Percentiles rank a stretch among this genome's conserved stretches.
Evolutionary conservation across 352 stramenopile species (phyloP).

Genomic region (Phytophthora pini): DNA sequence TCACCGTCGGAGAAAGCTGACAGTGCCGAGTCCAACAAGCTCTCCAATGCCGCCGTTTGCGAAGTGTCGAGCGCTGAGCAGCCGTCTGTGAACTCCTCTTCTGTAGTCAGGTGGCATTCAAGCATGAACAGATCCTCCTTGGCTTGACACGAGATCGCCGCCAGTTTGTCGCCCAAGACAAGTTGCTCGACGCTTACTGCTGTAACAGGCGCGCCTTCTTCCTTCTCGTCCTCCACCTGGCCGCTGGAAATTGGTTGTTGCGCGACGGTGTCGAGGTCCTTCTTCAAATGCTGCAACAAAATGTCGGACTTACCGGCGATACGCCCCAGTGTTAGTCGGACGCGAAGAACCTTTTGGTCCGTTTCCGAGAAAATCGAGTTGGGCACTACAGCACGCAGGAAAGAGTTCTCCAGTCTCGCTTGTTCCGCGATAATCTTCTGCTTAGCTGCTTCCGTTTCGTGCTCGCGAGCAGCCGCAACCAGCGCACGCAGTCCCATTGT

Average conservation of each 20-base stretch:
- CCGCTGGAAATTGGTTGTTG: slow-evolving; percentile 33
- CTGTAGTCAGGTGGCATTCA: slow-evolving; percentile 73
- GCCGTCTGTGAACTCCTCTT: slow-evolving; percentile 61
- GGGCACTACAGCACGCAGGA: slow-evolving; percentile 70
- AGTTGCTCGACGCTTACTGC: slow-evolving; percentile 56
- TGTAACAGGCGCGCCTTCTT: slow-evolving; percentile 30
- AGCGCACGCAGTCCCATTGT: slow-evolving; percentile 74
- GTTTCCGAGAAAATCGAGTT: slow-evolving; percentile 76
- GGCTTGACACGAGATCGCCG: slow-evolving; percentile 61
- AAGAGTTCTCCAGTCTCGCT: slow-evolving; percentile 69
- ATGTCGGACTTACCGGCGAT: slow-evolving; percentile 77
- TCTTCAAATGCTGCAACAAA: slow-evolving; percentile 68
- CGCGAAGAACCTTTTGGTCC: slow-evolving; percentile 76
- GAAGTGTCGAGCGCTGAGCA: slow-evolving; percentile 54
- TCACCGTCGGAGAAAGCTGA: slow-evolving; percentile 64
- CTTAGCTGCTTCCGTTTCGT: slow-evolving; percentile 74
- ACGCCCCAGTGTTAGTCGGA: slow-evolving; percentile 68
- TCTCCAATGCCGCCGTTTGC: slow-evolving; percentile 54
- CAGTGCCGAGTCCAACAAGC: slow-evolving; percentile 60
- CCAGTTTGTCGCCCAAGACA: slow-evolving; percentile 66
- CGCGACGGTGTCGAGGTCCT: slow-evolving; percentile 58
- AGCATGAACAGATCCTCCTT: slow-evolving; percentile 80
- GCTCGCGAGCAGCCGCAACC: slow-evolving; percentile 62
- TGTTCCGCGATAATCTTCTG: slow-evolving; percentile 74
- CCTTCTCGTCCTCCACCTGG: slow-evolving; percentile 37